Evolutionary conservation across 2,329 filamentous ascomycete genomes (phyloP), one percentile per base, ranked within the genome.

Genomic region (Metarhizium guizhouense): DNA sequence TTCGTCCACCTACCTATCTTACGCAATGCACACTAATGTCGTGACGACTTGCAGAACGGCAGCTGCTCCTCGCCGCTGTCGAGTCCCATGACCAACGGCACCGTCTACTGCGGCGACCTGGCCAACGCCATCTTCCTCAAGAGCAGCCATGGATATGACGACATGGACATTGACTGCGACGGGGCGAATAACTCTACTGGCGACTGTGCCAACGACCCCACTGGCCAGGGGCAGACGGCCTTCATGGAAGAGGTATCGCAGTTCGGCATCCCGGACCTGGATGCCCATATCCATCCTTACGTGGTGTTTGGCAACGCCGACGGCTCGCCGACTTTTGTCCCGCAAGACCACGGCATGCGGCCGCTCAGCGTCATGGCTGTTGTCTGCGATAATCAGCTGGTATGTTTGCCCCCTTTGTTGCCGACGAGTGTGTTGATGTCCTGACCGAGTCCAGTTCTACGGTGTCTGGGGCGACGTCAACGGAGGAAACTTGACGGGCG

Each of bases 401-500:
- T 34, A 34, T 11, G 32, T 34, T 34, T 34, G 32, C 32, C 32
- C 32, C 32, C 3, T 34, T 34, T 34, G 6, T 34, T 34, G 32
- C 10, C 32, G 10, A 34, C 10, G 32, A 34, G 10, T 10, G 32
- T 11, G 32, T 34, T 34, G 32, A 74, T 56, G 82, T 80, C 77
- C 40, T 38, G 30, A 18, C 47, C 20, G 40, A 43, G 14, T 4
- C 25, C 32, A 78, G 75, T 71, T 76, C 58, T 84, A 84, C 61
- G 81, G 79, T 11, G 68, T 84, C 53, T 85, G 80, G 81, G 82
- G 80, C 20, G 81, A 85, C 59, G 78, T 76, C 38, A 85, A 85
- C 58, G 82, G 81, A 45, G 78, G 74, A 50, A 75, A 78, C 52
- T 72, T 74, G 3, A 74, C 80, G 0, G 81, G 82, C 43, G 82